A percentile compares a stretch with the other conserved stretches of the same genome.
Evolutionary conservation across 371 early-diverging fungal genomes (phyloP).

Genomic region (Syncephalis fuscata): DNA sequence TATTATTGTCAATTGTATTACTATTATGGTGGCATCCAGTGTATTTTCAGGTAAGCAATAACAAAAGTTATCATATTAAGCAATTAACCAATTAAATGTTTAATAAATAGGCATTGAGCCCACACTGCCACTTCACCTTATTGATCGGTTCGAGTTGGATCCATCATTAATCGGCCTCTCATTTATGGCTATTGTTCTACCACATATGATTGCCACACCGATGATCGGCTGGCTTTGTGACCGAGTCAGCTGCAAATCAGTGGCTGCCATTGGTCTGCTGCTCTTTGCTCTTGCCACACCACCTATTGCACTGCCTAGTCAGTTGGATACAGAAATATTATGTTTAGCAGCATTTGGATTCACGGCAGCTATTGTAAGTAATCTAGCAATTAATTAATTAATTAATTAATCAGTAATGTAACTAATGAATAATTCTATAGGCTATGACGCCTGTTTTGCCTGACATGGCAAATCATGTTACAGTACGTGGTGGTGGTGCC

Average conservation of each 20-base stretch:
- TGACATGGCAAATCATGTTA: slow-evolving; percentile 1
- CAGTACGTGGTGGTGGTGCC: slow-evolving; percentile 17
- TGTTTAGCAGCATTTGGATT: slow-evolving; percentile 33
- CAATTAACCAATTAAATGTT: too few species aligned
- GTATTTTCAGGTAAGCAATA: slow-evolving; percentile 31
- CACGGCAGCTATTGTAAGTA: slow-evolving; percentile 28
- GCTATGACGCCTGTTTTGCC: slow-evolving; percentile 3
- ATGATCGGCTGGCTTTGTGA: slow-evolving; percentile 39
- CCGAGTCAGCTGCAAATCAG: slow-evolving; percentile 25
- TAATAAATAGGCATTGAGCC: slow-evolving; percentile 31
- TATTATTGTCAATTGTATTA: slow-evolving; percentile 26
- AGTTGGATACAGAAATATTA: slow-evolving; percentile 24
- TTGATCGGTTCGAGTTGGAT: slow-evolving; percentile 19
- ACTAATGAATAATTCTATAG: slow-evolving; percentile 27
- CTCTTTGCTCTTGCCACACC: slow-evolving; percentile 28
- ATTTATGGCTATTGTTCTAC: slow-evolving; percentile 42
- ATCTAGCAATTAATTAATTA: too few species aligned
- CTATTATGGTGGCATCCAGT: slow-evolving; percentile 32
- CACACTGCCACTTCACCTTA: slow-evolving; percentile 35
- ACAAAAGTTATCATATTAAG: too few species aligned
- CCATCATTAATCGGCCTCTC: slow-evolving; percentile 33
- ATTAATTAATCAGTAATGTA: too few species aligned
- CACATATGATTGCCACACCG: slow-evolving; percentile 32
- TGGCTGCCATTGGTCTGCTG: slow-evolving; percentile 30
- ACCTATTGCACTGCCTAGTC: slow-evolving; percentile 20